Percentiles rank a stretch among this genome's conserved stretches.
These are phyloP conservation scores for Trichoderma guizhouense DNA, from an alignment of 2,329 filamentous ascomycete genomes.

Conservation along the genomic window DNA sequence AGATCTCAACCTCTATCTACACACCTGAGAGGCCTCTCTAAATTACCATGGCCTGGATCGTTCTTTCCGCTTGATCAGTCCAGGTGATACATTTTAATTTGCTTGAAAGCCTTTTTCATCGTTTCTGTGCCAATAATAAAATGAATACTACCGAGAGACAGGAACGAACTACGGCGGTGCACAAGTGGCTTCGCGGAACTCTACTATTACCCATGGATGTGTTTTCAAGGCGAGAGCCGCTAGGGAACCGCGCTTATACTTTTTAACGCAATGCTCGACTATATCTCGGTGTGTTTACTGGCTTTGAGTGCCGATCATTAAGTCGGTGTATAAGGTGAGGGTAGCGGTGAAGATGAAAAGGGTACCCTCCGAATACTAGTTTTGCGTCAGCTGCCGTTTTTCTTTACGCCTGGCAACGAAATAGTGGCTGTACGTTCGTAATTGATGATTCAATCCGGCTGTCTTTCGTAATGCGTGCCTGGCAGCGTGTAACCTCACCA, in stretches of 20 bases:
- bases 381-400: background rate
- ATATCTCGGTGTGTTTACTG: background rate
- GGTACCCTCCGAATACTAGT: accelerated
- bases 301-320: background rate
- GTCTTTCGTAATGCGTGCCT: background rate
- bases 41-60: background rate
- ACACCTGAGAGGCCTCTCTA: background rate
- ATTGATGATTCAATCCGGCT: background rate
- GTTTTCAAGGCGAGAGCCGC: background rate
- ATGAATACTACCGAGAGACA: background rate
- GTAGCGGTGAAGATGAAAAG: background rate
- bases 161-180: background rate
- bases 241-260: background rate
- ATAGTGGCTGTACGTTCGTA: background rate
- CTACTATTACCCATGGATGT: background rate
- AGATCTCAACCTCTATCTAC: background rate
- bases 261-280: background rate
- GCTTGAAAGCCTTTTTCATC: background rate
- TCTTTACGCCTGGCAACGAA: background rate
- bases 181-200: background rate
- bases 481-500: background rate
- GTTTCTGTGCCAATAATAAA: background rate
- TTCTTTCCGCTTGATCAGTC: background rate
- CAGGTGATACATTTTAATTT: background rate
- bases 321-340: background rate